Evolutionary conservation across 2,329 filamentous ascomycete genomes (phyloP).

Genomic region (Trichoderma semiorbis): DNA sequence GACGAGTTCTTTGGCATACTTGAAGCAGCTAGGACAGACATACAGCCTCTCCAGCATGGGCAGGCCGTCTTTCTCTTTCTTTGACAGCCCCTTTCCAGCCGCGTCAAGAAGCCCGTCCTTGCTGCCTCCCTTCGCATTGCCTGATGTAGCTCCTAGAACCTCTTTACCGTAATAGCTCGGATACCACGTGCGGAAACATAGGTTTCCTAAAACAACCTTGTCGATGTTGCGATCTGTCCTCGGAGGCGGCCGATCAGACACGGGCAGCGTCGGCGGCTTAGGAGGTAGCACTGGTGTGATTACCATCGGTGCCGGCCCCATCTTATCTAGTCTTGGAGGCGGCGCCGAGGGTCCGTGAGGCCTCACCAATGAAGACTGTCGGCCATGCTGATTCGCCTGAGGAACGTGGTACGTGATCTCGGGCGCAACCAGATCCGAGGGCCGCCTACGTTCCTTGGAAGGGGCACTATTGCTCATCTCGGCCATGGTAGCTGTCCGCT

Average conservation of each 20-base stretch:
- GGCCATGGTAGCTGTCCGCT: slow-evolving; percentile 3
- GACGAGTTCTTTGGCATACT: slow-evolving; percentile 69
- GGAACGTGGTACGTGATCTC: slow-evolving; percentile 41
- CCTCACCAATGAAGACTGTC: slow-evolving; percentile 31
- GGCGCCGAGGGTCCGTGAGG: slow-evolving; percentile 34
- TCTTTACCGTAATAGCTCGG: slow-evolving; percentile 85
- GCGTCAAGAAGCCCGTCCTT: slow-evolving; percentile 31
- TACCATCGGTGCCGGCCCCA: slow-evolving; percentile 23
- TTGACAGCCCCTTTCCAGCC: slow-evolving; percentile 29
- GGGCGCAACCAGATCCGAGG: slow-evolving; percentile 38
- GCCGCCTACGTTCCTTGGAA: slow-evolving; percentile 28
- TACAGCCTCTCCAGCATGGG: slow-evolving; percentile 67
- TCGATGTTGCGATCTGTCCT: slow-evolving; percentile 72
- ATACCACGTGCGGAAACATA: slow-evolving; percentile 88
- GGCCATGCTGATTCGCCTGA: slow-evolving; percentile 30
- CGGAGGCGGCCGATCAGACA: slow-evolving; percentile 34
- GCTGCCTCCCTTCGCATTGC: slow-evolving; percentile 26
- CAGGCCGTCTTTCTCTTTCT: slow-evolving; percentile 34
- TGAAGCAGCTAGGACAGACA: slow-evolving; percentile 91
- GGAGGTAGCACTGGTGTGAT: slow-evolving; percentile 25
- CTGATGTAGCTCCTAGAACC: slow-evolving; percentile 51
- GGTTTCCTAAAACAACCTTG: slow-evolving; percentile 78
- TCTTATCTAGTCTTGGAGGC: slow-evolving; percentile 30
- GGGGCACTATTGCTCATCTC: slow-evolving; percentile 23
- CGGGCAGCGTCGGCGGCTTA: slow-evolving; percentile 31